Evolutionary conservation across 345 rosid genomes (phyloP).

Genomic region (Aquilaria malaccensis): DNA sequence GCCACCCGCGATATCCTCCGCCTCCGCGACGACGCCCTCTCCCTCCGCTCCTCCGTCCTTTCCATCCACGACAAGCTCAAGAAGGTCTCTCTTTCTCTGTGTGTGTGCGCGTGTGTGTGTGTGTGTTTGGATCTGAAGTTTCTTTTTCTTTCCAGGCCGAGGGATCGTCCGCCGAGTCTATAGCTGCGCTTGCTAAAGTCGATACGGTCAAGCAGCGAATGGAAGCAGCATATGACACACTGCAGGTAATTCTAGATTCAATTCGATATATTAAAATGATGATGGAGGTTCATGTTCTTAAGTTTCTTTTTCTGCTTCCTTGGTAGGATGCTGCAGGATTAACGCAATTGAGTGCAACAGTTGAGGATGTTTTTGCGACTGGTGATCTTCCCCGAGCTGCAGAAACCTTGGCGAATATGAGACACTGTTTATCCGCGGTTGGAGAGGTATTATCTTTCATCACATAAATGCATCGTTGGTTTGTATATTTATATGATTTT

Average conservation of each 20-base stretch:
- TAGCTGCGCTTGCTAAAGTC: slow-evolving; percentile 86
- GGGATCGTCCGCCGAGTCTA: slow-evolving; percentile 91
- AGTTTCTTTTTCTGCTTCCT: background rate
- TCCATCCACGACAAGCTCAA: slow-evolving; percentile 89
- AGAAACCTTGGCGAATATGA: slow-evolving; percentile 97
- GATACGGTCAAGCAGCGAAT: slow-evolving; percentile 96
- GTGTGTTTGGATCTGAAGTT: slow-evolving; percentile 7
- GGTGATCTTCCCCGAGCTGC: slow-evolving; percentile 99
- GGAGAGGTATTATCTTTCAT: slow-evolving; percentile 60
- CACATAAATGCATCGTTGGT: background rate
- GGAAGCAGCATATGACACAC: slow-evolving; percentile 90
- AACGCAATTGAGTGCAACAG: slow-evolving; percentile 91
- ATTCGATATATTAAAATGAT: too few relatives aligned
- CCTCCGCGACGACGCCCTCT: slow-evolving; percentile 85
- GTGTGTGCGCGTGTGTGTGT: background rate
- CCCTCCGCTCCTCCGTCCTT: slow-evolving; percentile 70
- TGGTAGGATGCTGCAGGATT: slow-evolving; percentile 93
- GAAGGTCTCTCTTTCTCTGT: slow-evolving; percentile 34
- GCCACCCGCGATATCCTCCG: slow-evolving; percentile 92
- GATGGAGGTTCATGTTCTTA: too few relatives aligned
- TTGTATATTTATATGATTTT: background rate
- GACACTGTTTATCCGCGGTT: slow-evolving; percentile 95
- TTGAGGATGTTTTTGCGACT: slow-evolving; percentile 94
- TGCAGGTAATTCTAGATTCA: slow-evolving; percentile 40
- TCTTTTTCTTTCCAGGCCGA: slow-evolving; percentile 52